A percentile compares a stretch with the other conserved stretches of the same genome.
Conservation (phyloP, 306 rosid genomes). For the Gillenia trifoliata region DNA sequence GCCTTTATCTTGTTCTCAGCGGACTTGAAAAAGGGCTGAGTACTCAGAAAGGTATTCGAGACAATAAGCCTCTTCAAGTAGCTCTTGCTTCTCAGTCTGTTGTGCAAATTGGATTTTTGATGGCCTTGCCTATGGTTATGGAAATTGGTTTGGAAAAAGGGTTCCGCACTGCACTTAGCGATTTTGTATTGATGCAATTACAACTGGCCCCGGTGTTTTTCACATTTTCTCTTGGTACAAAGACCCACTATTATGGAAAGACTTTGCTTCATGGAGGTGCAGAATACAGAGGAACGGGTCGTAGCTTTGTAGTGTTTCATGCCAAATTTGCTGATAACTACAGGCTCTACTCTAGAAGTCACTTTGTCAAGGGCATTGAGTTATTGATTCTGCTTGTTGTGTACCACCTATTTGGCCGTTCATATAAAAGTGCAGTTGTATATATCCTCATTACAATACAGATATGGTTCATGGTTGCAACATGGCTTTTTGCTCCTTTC, state of each 20-base stretch:
- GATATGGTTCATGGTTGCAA: slow-evolving; percentile 91
- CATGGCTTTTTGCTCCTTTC: slow-evolving; percentile 99
- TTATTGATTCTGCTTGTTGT: slow-evolving; percentile 84
- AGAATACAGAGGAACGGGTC: slow-evolving; percentile 88
- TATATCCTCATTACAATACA: slow-evolving; percentile 72
- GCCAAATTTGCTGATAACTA: slow-evolving; percentile 95
- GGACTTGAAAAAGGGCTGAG: slow-evolving; percentile 73
- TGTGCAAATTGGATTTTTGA: slow-evolving; percentile 86
- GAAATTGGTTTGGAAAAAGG: slow-evolving; percentile 96
- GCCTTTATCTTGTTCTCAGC: slow-evolving; percentile 87
- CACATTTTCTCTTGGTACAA: slow-evolving; percentile 93
- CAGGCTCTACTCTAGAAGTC: slow-evolving; percentile 91
- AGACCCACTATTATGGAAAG: slow-evolving; percentile 94
- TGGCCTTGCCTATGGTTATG: slow-evolving; percentile 96
- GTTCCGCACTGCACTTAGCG: slow-evolving; percentile 76
- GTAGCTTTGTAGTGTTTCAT: slow-evolving; percentile 92
- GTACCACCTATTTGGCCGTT: slow-evolving; percentile 77
- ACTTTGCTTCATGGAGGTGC: slow-evolving; percentile 99
- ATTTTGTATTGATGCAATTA: slow-evolving; percentile 84
- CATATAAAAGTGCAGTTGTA: slow-evolving; percentile 54
- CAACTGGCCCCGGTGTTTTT: slow-evolving; percentile 91
- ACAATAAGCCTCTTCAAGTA: slow-evolving; percentile 82
- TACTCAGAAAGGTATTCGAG: slow-evolving; percentile 44
- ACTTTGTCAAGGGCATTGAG: slow-evolving; percentile 93
- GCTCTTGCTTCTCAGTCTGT: slow-evolving; percentile 95